Evolutionary conservation across 768 basidiomycete species (phyloP).

Genomic region (Saitozyma podzolica): DNA sequence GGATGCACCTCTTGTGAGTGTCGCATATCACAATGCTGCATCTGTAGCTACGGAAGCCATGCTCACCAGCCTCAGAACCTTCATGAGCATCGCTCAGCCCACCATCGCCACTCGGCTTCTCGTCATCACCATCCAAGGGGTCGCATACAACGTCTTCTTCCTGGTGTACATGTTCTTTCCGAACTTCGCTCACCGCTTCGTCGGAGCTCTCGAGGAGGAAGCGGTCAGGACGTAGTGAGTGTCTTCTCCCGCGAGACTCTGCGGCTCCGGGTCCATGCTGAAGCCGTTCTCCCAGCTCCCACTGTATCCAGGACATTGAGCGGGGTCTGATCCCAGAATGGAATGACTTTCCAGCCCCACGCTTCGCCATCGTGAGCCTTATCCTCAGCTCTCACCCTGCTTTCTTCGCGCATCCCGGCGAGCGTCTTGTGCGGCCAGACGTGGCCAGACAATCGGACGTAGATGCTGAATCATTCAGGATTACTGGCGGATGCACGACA

Average conservation of each 20-base stretch:
- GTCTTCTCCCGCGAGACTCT: background rate
- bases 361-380: conserved; percentile 68
- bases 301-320: conserved; percentile 75
- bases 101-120: conserved; percentile 75
- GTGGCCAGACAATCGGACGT: no score
- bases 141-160: conserved; percentile 61
- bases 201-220: conserved; percentile 90
- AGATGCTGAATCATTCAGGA: conserved; percentile 54
- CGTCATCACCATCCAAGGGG: conserved; percentile 84
- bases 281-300: conserved; percentile 55
- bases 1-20: conserved; percentile 86
- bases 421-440: no score
- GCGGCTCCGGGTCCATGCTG: background rate
- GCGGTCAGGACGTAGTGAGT: conserved; percentile 87
- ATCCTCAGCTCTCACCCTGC: no score
- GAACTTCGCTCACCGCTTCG: conserved; percentile 71
- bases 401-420: no score
- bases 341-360: conserved; percentile 71
- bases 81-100: conserved; percentile 86
- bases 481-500: conserved; percentile 64
- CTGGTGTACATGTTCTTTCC: conserved; percentile 61
- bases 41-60: background rate
- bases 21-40: background rate
- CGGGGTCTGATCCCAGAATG: conserved; percentile 54
- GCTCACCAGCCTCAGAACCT: conserved; percentile 64